Percentiles rank a stretch among this genome's conserved stretches.
Evolutionary conservation across 495 filamentous ascomycete genomes (phyloP).

Genomic region (Ascodesmis nigricans): DNA sequence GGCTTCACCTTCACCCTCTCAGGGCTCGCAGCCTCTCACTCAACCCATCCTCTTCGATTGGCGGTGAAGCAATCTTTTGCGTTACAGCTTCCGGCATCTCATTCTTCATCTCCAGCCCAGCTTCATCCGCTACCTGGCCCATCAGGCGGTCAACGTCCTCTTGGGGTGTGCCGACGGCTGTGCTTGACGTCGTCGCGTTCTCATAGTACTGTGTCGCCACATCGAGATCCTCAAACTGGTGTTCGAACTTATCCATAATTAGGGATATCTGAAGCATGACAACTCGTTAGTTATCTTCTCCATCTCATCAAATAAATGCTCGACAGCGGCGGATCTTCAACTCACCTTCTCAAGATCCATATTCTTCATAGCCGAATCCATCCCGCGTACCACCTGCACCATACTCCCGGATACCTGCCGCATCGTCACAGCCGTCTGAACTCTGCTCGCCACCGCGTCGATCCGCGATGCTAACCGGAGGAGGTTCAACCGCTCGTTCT

Average conservation of each 20-base stretch:
- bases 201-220: conserved; percentile 66
- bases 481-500: conserved; percentile 44
- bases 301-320: too few species aligned
- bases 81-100: conserved; percentile 41
- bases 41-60: conserved; percentile 40
- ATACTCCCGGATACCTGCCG: conserved; percentile 40
- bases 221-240: conserved; percentile 67
- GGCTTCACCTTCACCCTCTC: conserved; percentile 27
- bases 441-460: conserved; percentile 38
- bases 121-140: conserved; percentile 61
- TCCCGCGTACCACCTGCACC: conserved; percentile 40
- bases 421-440: conserved; percentile 48
- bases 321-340: not conserved
- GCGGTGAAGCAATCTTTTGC: conserved; percentile 32
- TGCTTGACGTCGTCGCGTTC: conserved; percentile 53
- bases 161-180: conserved; percentile 54
- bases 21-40: conserved; percentile 36
- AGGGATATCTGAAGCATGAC: conserved; percentile 32
- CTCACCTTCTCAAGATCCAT: conserved; percentile 49
- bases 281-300: too few species aligned
- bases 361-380: conserved; percentile 41
- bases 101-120: conserved; percentile 47
- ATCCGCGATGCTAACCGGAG: conserved; percentile 36
- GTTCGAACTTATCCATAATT: conserved; percentile 57
- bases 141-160: conserved; percentile 66